Evolutionary conservation across 441 rosid species (phyloP), one percentile per base, ranked within the genome.

Genomic region (Oxalis stricta): DNA sequence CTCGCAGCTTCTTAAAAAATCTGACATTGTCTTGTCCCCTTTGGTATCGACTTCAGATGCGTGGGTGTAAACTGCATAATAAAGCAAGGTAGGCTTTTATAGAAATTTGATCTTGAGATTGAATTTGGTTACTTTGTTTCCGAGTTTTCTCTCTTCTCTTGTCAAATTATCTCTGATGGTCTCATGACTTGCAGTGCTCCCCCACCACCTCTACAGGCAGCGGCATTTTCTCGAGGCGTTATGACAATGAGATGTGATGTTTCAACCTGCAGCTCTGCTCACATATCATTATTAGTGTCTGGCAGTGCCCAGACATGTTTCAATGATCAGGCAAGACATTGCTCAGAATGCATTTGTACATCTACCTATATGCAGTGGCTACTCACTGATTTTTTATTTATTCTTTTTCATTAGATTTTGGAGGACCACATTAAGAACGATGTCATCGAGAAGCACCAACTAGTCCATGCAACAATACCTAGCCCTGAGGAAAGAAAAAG

Each of bases 161-260:
- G 8, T 2, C 30, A 16, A n/a, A 38, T 32, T 21, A 21, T 18
- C 41, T 35, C 56, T 23, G 18, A 51, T 24, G 33, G 28, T 21
- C 20, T 26, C 38, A 20, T 41, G 36, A 55, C 66, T 49, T 73
- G 58, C 77, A 91, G 99, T 77, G 96, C 99, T 57, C 82, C 96
- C 31, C 93, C 96, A 41, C 99, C 99, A 16, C 99, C 99, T 43
- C 94, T 86, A 61, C 99, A 91, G 64, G 96, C 96, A 13, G 99
- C 95, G 63, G 60, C 94, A 56, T 86, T 83, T 66, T 73, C 95
- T 64, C 99, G 95, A 57, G 99, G 96, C 54, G 93, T 91, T 11
- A 83, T 91, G 56, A 91, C 99, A 53, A 91, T 91, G 99, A 72
- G 91, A 30, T 91, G 99, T 60, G 99, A 91, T 61, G 44, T 91